phyloP scores from a whole-genome alignment of 371 early-diverging fungal species.

The Mucor plumbeus region DNA sequence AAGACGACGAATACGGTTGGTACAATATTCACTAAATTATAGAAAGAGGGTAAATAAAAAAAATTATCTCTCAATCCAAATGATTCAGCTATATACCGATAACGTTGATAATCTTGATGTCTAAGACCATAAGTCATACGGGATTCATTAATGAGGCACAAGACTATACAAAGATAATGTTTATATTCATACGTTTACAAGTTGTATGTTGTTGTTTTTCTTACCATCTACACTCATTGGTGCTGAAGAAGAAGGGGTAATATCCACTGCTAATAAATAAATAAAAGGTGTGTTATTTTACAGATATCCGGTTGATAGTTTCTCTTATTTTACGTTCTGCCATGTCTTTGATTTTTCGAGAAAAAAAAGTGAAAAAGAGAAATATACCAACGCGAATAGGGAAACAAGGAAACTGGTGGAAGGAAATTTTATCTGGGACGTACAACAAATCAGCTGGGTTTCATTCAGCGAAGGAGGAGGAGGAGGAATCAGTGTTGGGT shows the following conservation, averaged over 20 bases:
- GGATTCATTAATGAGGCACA: conserved; percentile 66
- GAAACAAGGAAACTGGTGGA: conserved; percentile 2
- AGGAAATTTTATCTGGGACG: not conserved
- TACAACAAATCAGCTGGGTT: conserved; percentile 1
- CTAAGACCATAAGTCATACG: conserved; percentile 83
- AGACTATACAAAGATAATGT: conserved; percentile 38
- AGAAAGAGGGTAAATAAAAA: not conserved
- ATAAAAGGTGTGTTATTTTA: not conserved
- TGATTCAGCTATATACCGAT: conserved; percentile 51
- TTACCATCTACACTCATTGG: conserved; percentile 19
- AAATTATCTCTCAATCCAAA: not conserved
- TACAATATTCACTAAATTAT: conserved; percentile 64
- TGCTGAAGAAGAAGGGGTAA: not conserved
- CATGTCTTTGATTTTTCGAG: conserved; percentile 4
- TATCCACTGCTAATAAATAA: conserved; percentile 11
- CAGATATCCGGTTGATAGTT: not conserved
- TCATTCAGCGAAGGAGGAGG: not conserved
- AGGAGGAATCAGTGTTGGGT: too few species aligned
- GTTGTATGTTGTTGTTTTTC: not conserved
- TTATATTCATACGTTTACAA: not conserved
- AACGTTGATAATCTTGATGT: conserved; percentile 83
- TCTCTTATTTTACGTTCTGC: conserved; percentile 10
- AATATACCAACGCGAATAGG: not conserved
- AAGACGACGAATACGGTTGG: conserved; percentile 70
- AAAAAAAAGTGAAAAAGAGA: not conserved